Percentiles rank a stretch among this genome's conserved stretches.
These are phyloP conservation scores for Albophoma yamanashiensis DNA, from an alignment of 2,329 filamentous ascomycete genomes.

Conservation along the genomic window DNA sequence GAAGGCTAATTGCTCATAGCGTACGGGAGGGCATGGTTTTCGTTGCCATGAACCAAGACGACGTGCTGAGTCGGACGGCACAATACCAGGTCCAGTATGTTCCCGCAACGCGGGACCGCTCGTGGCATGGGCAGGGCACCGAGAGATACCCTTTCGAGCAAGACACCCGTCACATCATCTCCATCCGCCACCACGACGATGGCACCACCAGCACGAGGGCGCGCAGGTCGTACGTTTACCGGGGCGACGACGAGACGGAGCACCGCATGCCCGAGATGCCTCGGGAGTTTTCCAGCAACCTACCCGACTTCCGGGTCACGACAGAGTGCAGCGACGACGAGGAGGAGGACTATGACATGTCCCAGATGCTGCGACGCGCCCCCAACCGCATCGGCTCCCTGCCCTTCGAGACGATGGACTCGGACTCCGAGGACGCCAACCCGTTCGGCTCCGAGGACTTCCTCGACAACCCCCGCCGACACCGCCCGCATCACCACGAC, in stretches of 20 bases:
- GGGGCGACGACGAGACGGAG: slow-evolving; percentile 27
- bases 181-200: slow-evolving; percentile 41
- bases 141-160: slow-evolving; percentile 4
- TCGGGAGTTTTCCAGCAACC: slow-evolving; percentile 37
- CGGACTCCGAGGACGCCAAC: slow-evolving; percentile 20
- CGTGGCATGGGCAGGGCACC: slow-evolving; percentile 8
- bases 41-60: slow-evolving; percentile 73
- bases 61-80: slow-evolving; percentile 61
- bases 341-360: slow-evolving; percentile 23
- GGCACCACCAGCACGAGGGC: slow-evolving; percentile 36
- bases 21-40: slow-evolving; percentile 91
- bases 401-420: slow-evolving; percentile 40
- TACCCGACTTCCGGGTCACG: slow-evolving; percentile 41
- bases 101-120: slow-evolving; percentile 9
- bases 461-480: slow-evolving; percentile 11
- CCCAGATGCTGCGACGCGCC: slow-evolving; percentile 23
- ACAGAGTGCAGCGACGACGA: slow-evolving; percentile 53
- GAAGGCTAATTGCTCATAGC: slow-evolving; percentile 27
- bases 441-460: slow-evolving; percentile 16
- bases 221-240: slow-evolving; percentile 33
- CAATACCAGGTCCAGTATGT: slow-evolving; percentile 65
- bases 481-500: slow-evolving; percentile 6
- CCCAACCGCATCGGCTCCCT: slow-evolving; percentile 43
- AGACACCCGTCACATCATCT: slow-evolving; percentile 29
- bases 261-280: slow-evolving; percentile 44